Base-by-base conservation (phyloP, 352 stramenopile genomes). In the Pythium periplocum region DNA sequence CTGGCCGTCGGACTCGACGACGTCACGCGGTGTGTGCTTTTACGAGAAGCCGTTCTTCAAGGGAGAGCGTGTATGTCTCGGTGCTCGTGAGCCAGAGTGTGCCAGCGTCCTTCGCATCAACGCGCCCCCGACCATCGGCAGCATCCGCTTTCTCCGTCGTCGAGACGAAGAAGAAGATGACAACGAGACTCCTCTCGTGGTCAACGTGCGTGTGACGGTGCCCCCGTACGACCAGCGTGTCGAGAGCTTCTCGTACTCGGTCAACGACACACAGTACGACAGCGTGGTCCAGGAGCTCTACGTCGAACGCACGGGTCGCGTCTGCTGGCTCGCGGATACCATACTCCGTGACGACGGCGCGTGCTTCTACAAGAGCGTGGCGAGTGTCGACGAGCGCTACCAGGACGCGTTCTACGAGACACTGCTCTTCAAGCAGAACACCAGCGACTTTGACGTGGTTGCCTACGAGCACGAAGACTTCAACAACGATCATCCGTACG, bases 281-380 rank as follows among this genome's bases (percentile, higher is more conserved):
- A 43, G 66, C 9, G 63, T 66, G 9, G 67, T 73, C 26, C 56
- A 73, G 57, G 59, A 83, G 61, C 12, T 79, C 0, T 79, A 74
- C 46, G 73, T 83, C 4, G 73, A 79, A 55, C 57, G 66, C 41
- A 67, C 69, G n/a, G 72, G 72, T 31, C 51, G 57, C 6, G 72
- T 62, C 4, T 83, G 73, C 44, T 71, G 75, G 38, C 52, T 73
- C 6, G 69, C 69, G 1, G 45, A 37, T 2, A 48, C 57, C 9
- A 39, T 42, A 2, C 51, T 48, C 9, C 26, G 60, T 35, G 49
- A 62, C 7, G 69, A 66, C 52, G 73, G 69, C 46, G 38, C 62
- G 17, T 83, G 73, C 56, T 83, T 74, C 48, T 62, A 48, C 8
- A 32, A 68, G 4, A 51, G 54, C 46, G 56, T 57, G 8, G 47